These are phyloP conservation scores for Aspergillus sp. DNA, from an alignment of 2,329 filamentous ascomycete species.

Conservation along the genomic window DNA sequence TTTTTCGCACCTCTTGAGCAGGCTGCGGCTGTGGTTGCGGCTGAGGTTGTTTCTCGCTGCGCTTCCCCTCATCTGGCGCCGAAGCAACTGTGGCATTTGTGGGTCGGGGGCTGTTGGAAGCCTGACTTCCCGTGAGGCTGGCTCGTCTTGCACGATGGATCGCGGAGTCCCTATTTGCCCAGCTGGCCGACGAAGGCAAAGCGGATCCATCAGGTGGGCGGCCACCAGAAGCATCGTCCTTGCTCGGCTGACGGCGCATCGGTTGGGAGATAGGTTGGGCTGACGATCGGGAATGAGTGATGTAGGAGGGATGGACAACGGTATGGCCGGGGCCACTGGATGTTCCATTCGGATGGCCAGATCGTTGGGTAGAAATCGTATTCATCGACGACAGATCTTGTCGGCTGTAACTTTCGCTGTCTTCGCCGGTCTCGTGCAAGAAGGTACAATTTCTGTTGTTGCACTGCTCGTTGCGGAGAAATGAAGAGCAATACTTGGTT, in stretches of 20 bases:
- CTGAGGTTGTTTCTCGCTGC: conserved; percentile 22
- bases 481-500: conserved; percentile 98
- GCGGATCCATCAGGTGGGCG: conserved; percentile 72
- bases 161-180: conserved; percentile 69
- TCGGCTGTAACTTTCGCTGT: conserved; percentile 91
- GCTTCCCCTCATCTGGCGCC: conserved; percentile 30
- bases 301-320: conserved; percentile 24
- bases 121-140: conserved; percentile 78
- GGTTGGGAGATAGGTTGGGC: conserved; percentile 50
- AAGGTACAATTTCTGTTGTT: conserved; percentile 98
- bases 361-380: conserved; percentile 73
- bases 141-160: conserved; percentile 60
- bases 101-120: conserved; percentile 73
- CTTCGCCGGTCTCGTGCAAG: conserved; percentile 94
- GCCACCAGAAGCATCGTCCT: conserved; percentile 59
- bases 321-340: conserved; percentile 16
- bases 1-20: conserved; percentile 20
- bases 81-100: conserved; percentile 41
- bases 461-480: conserved; percentile 88
- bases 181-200: conserved; percentile 88
- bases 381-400: conserved; percentile 95
- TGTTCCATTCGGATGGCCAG: conserved; percentile 49
- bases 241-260: conserved; percentile 73
- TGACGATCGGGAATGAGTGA: conserved; percentile 46
- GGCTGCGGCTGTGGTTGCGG: conserved; percentile 4